These are phyloP conservation scores for Plenodomus tracheiphilus DNA, from an alignment of 2,329 filamentous ascomycete species.

Conservation along the genomic window DNA sequence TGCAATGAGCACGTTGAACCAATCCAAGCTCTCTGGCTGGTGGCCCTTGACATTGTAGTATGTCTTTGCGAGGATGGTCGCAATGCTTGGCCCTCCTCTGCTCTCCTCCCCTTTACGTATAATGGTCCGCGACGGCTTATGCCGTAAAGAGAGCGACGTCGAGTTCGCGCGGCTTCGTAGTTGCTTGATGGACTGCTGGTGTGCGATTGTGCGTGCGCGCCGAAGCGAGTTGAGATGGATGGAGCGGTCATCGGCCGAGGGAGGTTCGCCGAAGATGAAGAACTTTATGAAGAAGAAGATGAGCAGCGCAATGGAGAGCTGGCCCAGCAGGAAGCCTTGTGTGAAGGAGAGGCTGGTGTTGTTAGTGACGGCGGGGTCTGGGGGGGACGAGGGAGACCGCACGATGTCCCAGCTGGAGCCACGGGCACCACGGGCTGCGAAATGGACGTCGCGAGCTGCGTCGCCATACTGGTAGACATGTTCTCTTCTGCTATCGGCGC, in stretches of 20 bases:
- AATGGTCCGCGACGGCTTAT: slow-evolving; percentile 43
- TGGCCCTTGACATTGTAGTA: slow-evolving; percentile 97
- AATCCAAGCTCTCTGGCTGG: slow-evolving; percentile 94
- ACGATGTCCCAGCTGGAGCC: slow-evolving; percentile 23
- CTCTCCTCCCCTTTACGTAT: slow-evolving; percentile 50
- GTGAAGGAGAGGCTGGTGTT: slow-evolving; percentile 78
- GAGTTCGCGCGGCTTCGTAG: slow-evolving; percentile 40
- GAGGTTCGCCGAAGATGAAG: slow-evolving; percentile 97
- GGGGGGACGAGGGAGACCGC: neutral
- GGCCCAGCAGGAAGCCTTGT: slow-evolving; percentile 88
- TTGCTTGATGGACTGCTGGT: slow-evolving; percentile 50
- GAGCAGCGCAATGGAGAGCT: slow-evolving; percentile 87
- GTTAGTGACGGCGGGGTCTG: slow-evolving; percentile 24
- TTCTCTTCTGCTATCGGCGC: slow-evolving; percentile 7
- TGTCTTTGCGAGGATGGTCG: slow-evolving; percentile 91
- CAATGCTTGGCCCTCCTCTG: slow-evolving; percentile 75
- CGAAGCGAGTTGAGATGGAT: slow-evolving; percentile 74
- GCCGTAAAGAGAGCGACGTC: slow-evolving; percentile 34
- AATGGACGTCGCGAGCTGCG: slow-evolving; percentile 13
- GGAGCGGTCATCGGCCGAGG: slow-evolving; percentile 79
- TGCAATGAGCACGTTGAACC: slow-evolving; percentile 97
- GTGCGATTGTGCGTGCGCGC: slow-evolving; percentile 71
- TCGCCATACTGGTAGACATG: slow-evolving; percentile 15
- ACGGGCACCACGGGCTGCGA: slow-evolving; percentile 13
- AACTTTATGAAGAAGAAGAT: slow-evolving; percentile 98